Conservation (phyloP, 2,329 filamentous ascomycete species). For the Hansfordia pulvinata region DNA sequence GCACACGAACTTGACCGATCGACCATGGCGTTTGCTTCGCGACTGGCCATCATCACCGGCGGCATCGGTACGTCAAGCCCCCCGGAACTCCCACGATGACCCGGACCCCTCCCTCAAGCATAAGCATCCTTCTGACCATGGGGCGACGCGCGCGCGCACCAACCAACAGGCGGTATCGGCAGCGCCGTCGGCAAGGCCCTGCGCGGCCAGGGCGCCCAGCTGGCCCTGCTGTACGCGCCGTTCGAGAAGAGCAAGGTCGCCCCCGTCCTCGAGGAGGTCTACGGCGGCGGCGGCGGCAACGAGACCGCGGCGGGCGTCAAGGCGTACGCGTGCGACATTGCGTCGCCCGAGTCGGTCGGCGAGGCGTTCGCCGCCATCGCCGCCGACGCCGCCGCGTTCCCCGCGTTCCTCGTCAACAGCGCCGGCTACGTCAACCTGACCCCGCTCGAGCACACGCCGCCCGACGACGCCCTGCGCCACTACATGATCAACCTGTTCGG, state of each 20-base stretch:
- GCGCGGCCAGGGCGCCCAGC: conserved; percentile 22
- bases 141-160: background rate
- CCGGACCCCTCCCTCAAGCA: background rate
- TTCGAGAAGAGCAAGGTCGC: conserved; percentile 24
- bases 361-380: conserved; percentile 10
- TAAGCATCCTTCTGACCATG: background rate
- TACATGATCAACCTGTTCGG: conserved; percentile 28
- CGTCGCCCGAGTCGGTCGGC: conserved; percentile 13
- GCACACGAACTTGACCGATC: too few relatives aligned
- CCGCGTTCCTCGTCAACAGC: conserved; percentile 18
- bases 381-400: conserved; percentile 2
- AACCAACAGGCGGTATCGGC: conserved; percentile 22
- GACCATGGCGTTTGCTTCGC: conserved; percentile 23
- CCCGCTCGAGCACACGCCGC: conserved; percentile 24
- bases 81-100: background rate
- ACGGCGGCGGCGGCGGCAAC: conserved; percentile 15
- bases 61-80: conserved; percentile 23
- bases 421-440: conserved; percentile 28
- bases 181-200: conserved; percentile 26
- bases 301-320: conserved; percentile 9
- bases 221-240: conserved; percentile 31
- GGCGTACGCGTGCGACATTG: conserved; percentile 19
- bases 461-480: conserved; percentile 26
- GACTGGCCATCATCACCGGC: conserved; percentile 26
- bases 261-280: conserved; percentile 20